These are phyloP conservation scores for Escallonia herrerae DNA, from an alignment of 129 eudicot genomes.

Conservation along the genomic window DNA sequence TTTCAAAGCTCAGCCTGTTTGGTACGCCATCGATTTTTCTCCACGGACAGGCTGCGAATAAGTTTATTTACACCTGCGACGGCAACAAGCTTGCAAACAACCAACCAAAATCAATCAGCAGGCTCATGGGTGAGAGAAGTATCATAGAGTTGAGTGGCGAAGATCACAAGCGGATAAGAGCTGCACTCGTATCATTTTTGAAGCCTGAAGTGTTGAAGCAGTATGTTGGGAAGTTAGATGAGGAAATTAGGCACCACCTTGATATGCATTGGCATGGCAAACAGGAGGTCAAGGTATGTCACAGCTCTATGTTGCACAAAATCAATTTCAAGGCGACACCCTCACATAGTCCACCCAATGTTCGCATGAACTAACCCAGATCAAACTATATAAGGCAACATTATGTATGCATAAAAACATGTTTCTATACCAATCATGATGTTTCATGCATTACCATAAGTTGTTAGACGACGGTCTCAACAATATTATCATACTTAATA, in stretches of 20 bases:
- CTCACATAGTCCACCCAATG: not conserved
- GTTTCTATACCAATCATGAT: no score
- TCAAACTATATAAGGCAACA: no score
- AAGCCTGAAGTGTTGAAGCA: slow-evolving; percentile 37
- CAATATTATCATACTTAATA: no score
- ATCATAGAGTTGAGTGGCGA: slow-evolving; percentile 23
- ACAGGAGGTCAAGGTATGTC: slow-evolving; percentile 29
- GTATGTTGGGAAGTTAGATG: slow-evolving; percentile 32
- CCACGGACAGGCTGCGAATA: slow-evolving; percentile 34
- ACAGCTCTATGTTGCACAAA: not conserved
- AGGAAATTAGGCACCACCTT: slow-evolving; percentile 32
- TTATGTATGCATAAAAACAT: no score
- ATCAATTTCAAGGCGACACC: not conserved
- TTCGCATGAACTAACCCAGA: not conserved
- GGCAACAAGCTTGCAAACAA: slow-evolving; percentile 16
- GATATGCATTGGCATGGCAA: slow-evolving; percentile 25
- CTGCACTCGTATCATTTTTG: slow-evolving; percentile 27
- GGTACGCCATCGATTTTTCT: slow-evolving; percentile 23
- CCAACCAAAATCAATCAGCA: slow-evolving; percentile 27
- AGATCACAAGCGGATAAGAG: slow-evolving; percentile 39
- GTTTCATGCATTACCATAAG: not conserved
- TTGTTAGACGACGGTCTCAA: no score
- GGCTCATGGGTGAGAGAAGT: slow-evolving; percentile 24
- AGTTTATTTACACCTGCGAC: slow-evolving; percentile 31
- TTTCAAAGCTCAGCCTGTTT: slow-evolving; percentile 27